Evolutionary conservation across 176 grass and related monocot genomes (phyloP).

Genomic region (Otatea glauca): DNA sequence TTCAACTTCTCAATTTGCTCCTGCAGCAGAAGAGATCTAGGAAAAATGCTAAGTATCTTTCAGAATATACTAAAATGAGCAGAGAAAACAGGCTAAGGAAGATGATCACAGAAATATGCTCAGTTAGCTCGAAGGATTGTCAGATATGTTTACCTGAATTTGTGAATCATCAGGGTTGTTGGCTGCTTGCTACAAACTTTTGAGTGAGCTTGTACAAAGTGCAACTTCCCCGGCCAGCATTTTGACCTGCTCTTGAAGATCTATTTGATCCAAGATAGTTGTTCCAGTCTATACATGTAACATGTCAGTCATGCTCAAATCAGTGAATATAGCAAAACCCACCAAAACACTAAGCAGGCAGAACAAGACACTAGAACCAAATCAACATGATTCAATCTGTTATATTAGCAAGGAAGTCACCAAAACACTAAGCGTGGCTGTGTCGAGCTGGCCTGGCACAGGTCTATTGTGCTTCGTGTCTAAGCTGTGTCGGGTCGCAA

Average conservation of each 20-base stretch:
- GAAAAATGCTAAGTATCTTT: constrained; percentile 35
- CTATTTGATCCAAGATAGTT: constrained; percentile 96
- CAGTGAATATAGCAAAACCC: constrained; percentile 25
- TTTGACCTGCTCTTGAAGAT: constrained; percentile 97
- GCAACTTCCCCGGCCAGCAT: constrained; percentile 93
- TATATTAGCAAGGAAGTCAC: constrained; percentile 11
- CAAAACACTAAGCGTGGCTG: too few species aligned
- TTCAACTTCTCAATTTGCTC: constrained; percentile 80
- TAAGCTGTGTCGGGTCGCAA: too few species aligned
- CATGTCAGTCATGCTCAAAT: constrained; percentile 22
- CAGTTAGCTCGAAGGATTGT: constrained; percentile 19
- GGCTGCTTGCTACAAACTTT: constrained; percentile 78
- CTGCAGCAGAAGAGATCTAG: constrained; percentile 42
- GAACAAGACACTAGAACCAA: constrained; percentile 27
- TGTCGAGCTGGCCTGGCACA: too few species aligned
- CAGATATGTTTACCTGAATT: constrained; percentile 62
- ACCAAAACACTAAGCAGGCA: constrained; percentile 8
- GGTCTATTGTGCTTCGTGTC: too few species aligned
- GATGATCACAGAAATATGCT: background rate
- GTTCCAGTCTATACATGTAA: constrained; percentile 72
- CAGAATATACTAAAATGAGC: background rate
- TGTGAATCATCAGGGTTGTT: constrained; percentile 68
- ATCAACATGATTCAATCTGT: constrained; percentile 14
- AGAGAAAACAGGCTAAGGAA: background rate
- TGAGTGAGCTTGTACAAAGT: constrained; percentile 90